Conservation (phyloP, 148 eudicot species). For the Chenopodium berlandieri region DNA sequence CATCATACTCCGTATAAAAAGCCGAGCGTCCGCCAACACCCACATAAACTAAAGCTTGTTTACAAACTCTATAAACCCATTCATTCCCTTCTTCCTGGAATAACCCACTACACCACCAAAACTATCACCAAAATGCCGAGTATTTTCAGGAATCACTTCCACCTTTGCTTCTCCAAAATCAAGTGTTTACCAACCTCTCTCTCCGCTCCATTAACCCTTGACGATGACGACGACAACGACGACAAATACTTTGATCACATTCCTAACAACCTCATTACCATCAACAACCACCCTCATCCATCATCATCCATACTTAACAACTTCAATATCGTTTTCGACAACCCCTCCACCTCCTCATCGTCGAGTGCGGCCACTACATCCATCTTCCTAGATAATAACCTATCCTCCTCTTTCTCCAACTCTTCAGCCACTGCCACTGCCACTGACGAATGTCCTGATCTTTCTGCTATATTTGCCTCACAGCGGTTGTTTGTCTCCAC, state of each 20-base stretch:
- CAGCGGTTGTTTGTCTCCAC: constrained; percentile 67
- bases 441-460: constrained; percentile 3
- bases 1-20: too few relatives aligned
- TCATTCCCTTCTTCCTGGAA: too few relatives aligned
- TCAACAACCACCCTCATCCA: neutral
- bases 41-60: too few relatives aligned
- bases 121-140: constrained; percentile 32
- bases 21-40: too few relatives aligned
- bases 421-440: constrained; percentile 22
- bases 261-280: neutral
- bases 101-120: neutral
- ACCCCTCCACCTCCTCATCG: constrained; percentile 25
- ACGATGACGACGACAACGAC: constrained; percentile 2
- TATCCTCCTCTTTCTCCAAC: constrained; percentile 18
- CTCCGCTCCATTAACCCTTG: constrained; percentile 31
- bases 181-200: constrained; percentile 41
- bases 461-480: constrained; percentile 48
- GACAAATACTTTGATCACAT: neutral
- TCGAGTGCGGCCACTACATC: constrained; percentile 12
- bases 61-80: too few relatives aligned
- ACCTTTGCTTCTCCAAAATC: constrained; percentile 53
- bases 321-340: constrained; percentile 5
- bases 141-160: constrained; percentile 49
- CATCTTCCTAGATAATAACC: constrained; percentile 14
- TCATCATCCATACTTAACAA: neutral